phyloP scores from a whole-genome alignment of 129 eudicot genomes.

The Pseudognaphalium luteoalbum region DNA sequence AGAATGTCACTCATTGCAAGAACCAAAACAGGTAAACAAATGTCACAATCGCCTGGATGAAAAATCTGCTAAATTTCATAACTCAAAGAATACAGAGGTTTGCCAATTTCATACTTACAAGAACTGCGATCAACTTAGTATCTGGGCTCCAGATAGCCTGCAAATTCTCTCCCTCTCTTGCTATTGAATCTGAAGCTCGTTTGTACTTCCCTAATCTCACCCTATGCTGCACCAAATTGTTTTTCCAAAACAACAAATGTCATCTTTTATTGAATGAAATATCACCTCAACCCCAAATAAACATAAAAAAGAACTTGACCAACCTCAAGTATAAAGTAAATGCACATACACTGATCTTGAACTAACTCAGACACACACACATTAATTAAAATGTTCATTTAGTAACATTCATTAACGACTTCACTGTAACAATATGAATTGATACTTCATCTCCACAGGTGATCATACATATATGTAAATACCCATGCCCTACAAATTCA shows the following conservation, averaged over 20 bases:
- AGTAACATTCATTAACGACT: slow-evolving; percentile 13
- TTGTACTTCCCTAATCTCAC: slow-evolving; percentile 90
- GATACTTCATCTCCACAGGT: neutral
- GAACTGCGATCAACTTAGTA: slow-evolving; percentile 70
- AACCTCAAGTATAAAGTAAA: slow-evolving; percentile 17
- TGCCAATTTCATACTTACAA: slow-evolving; percentile 58
- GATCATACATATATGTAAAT: slow-evolving; percentile 14
- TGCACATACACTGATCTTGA: slow-evolving; percentile 10
- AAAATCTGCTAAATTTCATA: neutral
- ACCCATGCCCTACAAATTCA: slow-evolving; percentile 7
- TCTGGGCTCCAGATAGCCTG: slow-evolving; percentile 95
- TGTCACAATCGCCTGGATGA: neutral
- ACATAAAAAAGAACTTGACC: slow-evolving; percentile 21
- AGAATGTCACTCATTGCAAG: neutral
- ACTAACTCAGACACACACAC: slow-evolving; percentile 16
- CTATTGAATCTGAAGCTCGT: slow-evolving; percentile 64
- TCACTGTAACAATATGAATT: neutral
- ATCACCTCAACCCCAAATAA: slow-evolving; percentile 20
- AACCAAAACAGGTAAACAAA: neutral
- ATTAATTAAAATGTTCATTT: slow-evolving; percentile 8
- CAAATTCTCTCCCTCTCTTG: slow-evolving; percentile 80
- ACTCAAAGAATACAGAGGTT: neutral
- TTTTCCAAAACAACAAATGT: slow-evolving; percentile 16
- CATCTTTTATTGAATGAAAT: slow-evolving; percentile 20
- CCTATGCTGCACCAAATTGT: slow-evolving; percentile 69